Percentiles rank a stretch among this genome's conserved stretches.
These are phyloP conservation scores for Paecilomyces fulvus DNA, from an alignment of 2,329 filamentous ascomycete species.

Conservation along the genomic window DNA sequence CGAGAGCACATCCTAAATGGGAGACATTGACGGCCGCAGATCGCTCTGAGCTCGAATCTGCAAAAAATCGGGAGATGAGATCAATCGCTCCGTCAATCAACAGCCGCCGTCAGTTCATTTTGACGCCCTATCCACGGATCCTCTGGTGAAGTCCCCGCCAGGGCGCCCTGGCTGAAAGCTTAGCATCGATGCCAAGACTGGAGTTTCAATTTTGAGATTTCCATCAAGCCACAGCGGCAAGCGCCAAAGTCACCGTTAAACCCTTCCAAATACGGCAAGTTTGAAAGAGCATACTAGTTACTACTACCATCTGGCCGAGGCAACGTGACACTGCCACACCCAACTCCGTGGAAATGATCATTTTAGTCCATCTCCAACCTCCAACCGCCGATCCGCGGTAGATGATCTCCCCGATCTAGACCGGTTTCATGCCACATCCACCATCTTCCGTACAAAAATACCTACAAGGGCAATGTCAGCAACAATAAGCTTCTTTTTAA, in stretches of 20 bases:
- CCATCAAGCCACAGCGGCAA: neutral
- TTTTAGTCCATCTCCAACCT: neutral
- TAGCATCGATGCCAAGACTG: neutral
- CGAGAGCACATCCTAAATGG: neutral
- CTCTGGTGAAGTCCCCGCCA: neutral
- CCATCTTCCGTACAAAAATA: neutral
- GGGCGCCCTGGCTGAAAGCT: neutral
- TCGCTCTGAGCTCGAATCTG: neutral
- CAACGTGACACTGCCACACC: neutral
- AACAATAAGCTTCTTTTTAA: neutral
- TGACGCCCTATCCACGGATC: neutral
- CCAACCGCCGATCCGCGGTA: neutral
- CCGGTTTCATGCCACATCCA: neutral
- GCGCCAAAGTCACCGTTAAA: neutral
- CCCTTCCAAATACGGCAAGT: neutral
- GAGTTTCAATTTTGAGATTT: neutral
- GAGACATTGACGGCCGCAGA: neutral
- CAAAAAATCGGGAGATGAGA: neutral
- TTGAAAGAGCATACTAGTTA: neutral
- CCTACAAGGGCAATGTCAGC: neutral
- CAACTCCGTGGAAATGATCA: neutral
- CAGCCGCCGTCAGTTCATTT: neutral
- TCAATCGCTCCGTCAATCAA: neutral
- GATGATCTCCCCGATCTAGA: neutral
- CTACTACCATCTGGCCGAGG: neutral